These are phyloP conservation scores for Bruguiera gymnorhiza DNA, from an alignment of 345 rosid genomes.

Conservation along the genomic window DNA sequence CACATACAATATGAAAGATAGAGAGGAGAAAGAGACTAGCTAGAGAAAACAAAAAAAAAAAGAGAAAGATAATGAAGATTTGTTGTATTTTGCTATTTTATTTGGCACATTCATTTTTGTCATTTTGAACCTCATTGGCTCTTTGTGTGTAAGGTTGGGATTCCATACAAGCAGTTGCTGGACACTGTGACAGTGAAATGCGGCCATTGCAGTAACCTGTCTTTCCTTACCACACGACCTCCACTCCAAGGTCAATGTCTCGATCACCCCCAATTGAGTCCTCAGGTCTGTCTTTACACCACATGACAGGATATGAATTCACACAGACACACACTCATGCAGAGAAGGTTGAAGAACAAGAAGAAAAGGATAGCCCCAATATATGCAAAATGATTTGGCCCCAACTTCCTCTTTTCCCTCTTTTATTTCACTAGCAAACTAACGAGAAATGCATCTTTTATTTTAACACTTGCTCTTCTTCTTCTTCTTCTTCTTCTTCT, in stretches of 20 bases:
- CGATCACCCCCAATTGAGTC: constrained; percentile 60
- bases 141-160: constrained; percentile 55
- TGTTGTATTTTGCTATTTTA: background rate
- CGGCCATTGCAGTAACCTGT: constrained; percentile 90
- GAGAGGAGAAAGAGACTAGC: too few relatives aligned
- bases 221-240: constrained; percentile 85
- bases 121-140: background rate
- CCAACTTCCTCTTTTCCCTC: too few relatives aligned
- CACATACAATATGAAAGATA: too few relatives aligned
- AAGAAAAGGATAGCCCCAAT: background rate
- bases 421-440: too few relatives aligned
- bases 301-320: background rate
- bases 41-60: too few relatives aligned
- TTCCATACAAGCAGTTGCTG: constrained; percentile 82
- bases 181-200: constrained; percentile 97
- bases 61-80: background rate
- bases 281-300: constrained; percentile 39
- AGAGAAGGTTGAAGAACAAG: background rate
- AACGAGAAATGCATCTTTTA: too few relatives aligned
- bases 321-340: background rate
- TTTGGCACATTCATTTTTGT: background rate
- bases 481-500: too few relatives aligned
- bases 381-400: too few relatives aligned
- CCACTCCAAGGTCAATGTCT: constrained; percentile 63
- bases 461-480: too few relatives aligned